These are phyloP conservation scores for Fusarium newnesense DNA, from an alignment of 2,329 filamentous ascomycete genomes.

Conservation along the genomic window DNA sequence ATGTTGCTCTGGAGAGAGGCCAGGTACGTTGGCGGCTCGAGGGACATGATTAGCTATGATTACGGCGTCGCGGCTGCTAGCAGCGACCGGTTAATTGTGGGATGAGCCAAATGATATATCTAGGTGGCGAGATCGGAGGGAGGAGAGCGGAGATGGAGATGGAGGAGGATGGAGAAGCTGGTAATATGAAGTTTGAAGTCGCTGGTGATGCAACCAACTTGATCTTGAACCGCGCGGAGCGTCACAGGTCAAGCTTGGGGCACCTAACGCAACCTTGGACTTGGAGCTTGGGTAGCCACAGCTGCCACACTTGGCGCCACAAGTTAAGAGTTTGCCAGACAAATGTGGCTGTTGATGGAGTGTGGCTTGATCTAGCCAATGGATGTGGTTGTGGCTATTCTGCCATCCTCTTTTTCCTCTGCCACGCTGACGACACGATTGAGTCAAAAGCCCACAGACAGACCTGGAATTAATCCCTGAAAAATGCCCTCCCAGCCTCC, in stretches of 20 bases:
- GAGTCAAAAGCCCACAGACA: background rate
- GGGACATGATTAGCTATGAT: conserved; percentile 71
- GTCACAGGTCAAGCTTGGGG: conserved; percentile 36
- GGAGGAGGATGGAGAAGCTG: conserved; percentile 29
- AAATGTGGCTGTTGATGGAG: background rate
- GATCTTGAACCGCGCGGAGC: conserved; percentile 39
- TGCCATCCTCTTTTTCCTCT: background rate
- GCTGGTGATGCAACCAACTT: conserved; percentile 46
- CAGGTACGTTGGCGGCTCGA: conserved; percentile 89
- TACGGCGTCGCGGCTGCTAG: conserved; percentile 45
- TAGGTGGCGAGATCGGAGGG: conserved; percentile 10
- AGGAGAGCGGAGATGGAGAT: conserved; percentile 10
- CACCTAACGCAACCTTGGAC: conserved; percentile 14
- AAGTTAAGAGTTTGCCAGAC: background rate
- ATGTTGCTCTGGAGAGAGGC: conserved; percentile 95
- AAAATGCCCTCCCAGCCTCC: conserved; percentile 40
- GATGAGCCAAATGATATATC: conserved; percentile 17
- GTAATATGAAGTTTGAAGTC: conserved; percentile 42
- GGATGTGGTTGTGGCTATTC: conserved; percentile 3
- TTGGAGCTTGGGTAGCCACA: conserved; percentile 38
- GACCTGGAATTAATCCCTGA: conserved; percentile 30
- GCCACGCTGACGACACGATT: conserved; percentile 17
- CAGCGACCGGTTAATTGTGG: conserved; percentile 26
- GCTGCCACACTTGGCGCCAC: conserved; percentile 37
- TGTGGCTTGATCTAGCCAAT: conserved; percentile 1